Percentiles rank a stretch among this genome's conserved stretches.
Evolutionary conservation across 2,329 filamentous ascomycete genomes (phyloP).

Genomic region (Neonectria punicea): DNA sequence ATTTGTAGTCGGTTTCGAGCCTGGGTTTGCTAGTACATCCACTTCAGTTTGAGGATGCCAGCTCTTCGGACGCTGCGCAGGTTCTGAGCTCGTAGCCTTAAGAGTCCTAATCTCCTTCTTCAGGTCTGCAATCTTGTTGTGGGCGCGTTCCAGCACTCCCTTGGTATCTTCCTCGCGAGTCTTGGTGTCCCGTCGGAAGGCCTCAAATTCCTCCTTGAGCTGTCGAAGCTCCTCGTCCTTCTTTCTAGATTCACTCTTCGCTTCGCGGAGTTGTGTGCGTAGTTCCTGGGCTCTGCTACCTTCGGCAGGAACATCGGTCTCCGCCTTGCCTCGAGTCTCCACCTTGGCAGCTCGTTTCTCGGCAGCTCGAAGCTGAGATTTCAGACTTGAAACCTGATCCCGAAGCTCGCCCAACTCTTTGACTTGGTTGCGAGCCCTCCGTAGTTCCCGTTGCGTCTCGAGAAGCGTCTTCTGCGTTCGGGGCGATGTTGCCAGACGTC

Average conservation of each 20-base stretch:
- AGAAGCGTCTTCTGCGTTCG: slow-evolving; percentile 61
- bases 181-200: slow-evolving; percentile 64
- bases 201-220: slow-evolving; percentile 63
- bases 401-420: slow-evolving; percentile 62
- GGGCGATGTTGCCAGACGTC: slow-evolving; percentile 57
- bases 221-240: slow-evolving; percentile 62
- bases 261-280: slow-evolving; percentile 55
- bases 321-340: slow-evolving; percentile 49
- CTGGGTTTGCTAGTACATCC: slow-evolving; percentile 25
- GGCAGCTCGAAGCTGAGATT: slow-evolving; percentile 59
- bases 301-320: slow-evolving; percentile 34
- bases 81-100: slow-evolving; percentile 45
- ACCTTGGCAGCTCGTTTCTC: slow-evolving; percentile 56
- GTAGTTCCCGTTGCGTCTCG: slow-evolving; percentile 65
- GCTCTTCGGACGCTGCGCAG: slow-evolving; percentile 41
- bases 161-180: slow-evolving; percentile 65
- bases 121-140: slow-evolving; percentile 66
- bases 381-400: slow-evolving; percentile 64
- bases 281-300: slow-evolving; percentile 49
- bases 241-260: slow-evolving; percentile 55
- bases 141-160: slow-evolving; percentile 65
- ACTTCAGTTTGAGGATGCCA: slow-evolving; percentile 43
- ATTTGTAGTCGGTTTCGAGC: slow-evolving; percentile 10
- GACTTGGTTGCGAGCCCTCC: slow-evolving; percentile 63
- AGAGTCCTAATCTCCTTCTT: slow-evolving; percentile 63